Conservation (phyloP, 768 basidiomycete genomes). For the Boletus reticuloceps region DNA sequence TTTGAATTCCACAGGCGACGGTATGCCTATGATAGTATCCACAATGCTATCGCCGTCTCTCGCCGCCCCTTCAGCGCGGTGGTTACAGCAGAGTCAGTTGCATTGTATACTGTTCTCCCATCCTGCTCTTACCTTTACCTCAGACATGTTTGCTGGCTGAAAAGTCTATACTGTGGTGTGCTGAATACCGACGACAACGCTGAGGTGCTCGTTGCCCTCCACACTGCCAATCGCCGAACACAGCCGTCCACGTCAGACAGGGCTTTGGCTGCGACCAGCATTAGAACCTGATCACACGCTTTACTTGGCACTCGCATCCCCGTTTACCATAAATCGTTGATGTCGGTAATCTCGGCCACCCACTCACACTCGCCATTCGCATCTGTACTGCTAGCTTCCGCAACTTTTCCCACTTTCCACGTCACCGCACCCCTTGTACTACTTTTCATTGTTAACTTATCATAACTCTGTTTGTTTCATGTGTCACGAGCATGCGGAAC, state of each 20-base stretch:
- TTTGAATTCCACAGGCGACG: constrained; percentile 47
- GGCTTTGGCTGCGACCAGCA: constrained; percentile 12
- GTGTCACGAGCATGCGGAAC: constrained; percentile 9
- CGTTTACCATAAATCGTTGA: constrained; percentile 3
- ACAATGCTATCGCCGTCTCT: constrained; percentile 73
- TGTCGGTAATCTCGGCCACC: constrained; percentile 1
- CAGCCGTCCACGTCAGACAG: constrained; percentile 17
- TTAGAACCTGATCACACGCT: constrained; percentile 23
- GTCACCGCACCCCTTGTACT: constrained; percentile 19
- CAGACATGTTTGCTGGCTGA: constrained; percentile 72
- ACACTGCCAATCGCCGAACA: constrained; percentile 33
- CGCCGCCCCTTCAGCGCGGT: constrained; percentile 58
- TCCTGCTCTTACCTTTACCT: background rate
- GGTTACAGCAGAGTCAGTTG: constrained; percentile 52
- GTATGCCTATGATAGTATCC: constrained; percentile 78
- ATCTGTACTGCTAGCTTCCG: constrained; percentile 26
- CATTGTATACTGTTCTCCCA: no score
- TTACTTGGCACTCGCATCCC: background rate
- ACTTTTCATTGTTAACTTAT: constrained; percentile 21
- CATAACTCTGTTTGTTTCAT: background rate
- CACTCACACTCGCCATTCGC: constrained; percentile 2
- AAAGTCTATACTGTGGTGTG: constrained; percentile 65
- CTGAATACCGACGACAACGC: constrained; percentile 69
- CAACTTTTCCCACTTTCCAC: constrained; percentile 11
- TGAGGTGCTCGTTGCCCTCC: constrained; percentile 61